Percentiles rank a stretch among this genome's conserved stretches.
These are phyloP conservation scores for Anastatica hierochuntica DNA, from an alignment of 345 rosid genomes.

Conservation along the genomic window DNA sequence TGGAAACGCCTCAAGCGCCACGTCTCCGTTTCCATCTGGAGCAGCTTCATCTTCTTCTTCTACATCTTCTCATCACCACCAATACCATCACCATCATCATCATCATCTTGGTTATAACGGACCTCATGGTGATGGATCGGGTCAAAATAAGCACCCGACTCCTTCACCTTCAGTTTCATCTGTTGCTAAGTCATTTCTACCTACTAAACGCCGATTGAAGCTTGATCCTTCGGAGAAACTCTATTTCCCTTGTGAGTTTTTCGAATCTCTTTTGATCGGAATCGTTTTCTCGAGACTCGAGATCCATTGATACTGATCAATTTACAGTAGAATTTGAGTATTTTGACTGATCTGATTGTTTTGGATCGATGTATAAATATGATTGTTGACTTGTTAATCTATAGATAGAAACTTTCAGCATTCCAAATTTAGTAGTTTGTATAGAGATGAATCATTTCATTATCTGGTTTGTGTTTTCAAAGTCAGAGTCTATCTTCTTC, in stretches of 20 bases:
- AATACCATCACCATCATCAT: constrained; percentile 14
- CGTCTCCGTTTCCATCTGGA: constrained; percentile 31
- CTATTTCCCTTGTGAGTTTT: constrained; percentile 71
- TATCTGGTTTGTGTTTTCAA: no score
- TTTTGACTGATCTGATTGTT: no score
- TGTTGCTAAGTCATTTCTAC: constrained; percentile 75
- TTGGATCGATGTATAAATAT: no score
- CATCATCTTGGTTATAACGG: constrained; percentile 26
- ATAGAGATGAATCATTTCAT: no score
- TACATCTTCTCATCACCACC: constrained; percentile 17
- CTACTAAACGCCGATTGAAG: constrained; percentile 66
- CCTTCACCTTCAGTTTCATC: constrained; percentile 66
- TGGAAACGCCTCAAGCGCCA: constrained; percentile 16
- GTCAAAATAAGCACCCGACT: constrained; percentile 28
- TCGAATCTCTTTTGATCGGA: constrained; percentile 12
- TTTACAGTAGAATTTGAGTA: no score
- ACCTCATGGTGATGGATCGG: constrained; percentile 48
- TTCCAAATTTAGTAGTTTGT: no score
- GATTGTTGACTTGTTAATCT: no score
- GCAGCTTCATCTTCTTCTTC: constrained; percentile 39
- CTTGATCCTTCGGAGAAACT: constrained; percentile 87
- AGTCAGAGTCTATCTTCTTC: no score
- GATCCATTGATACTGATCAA: no score
- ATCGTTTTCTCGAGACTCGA: neutral
- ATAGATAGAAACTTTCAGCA: no score